phyloP scores from a whole-genome alignment of 2,329 filamentous ascomycete genomes.

The Cladosporium sp. region DNA sequence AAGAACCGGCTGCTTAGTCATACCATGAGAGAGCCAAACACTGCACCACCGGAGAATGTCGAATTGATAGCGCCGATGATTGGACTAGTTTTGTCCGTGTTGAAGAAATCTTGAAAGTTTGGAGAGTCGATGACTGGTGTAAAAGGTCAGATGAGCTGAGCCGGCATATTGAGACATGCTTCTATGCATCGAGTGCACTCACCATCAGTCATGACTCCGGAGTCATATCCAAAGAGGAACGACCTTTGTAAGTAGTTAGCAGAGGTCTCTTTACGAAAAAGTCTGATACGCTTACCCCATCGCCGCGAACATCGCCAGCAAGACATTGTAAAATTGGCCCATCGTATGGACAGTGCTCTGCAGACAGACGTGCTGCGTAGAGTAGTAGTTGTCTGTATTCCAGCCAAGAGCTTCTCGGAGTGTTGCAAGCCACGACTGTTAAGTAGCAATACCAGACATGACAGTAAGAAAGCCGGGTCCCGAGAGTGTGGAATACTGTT shows the following conservation, averaged over 20 bases:
- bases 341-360: background rate
- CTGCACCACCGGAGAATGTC: slow-evolving; percentile 34
- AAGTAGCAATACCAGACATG: background rate
- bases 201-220: slow-evolving; percentile 48
- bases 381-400: background rate
- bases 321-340: slow-evolving; percentile 29
- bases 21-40: slow-evolving; percentile 49
- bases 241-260: slow-evolving; percentile 25
- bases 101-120: slow-evolving; percentile 60
- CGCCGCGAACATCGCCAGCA: slow-evolving; percentile 32
- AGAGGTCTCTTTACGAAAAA: background rate
- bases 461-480: background rate
- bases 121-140: slow-evolving; percentile 50
- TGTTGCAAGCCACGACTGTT: slow-evolving; percentile 2
- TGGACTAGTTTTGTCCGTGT: slow-evolving; percentile 40
- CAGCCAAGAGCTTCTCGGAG: background rate
- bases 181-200: background rate
- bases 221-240: slow-evolving; percentile 53
- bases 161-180: background rate
- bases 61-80: slow-evolving; percentile 44
- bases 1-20: slow-evolving; percentile 20
- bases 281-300: slow-evolving; percentile 25
- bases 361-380: background rate
- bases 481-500: background rate
- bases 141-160: background rate